phyloP scores from a whole-genome alignment of 2,329 filamentous ascomycete species.

The Orbilia quercus region DNA sequence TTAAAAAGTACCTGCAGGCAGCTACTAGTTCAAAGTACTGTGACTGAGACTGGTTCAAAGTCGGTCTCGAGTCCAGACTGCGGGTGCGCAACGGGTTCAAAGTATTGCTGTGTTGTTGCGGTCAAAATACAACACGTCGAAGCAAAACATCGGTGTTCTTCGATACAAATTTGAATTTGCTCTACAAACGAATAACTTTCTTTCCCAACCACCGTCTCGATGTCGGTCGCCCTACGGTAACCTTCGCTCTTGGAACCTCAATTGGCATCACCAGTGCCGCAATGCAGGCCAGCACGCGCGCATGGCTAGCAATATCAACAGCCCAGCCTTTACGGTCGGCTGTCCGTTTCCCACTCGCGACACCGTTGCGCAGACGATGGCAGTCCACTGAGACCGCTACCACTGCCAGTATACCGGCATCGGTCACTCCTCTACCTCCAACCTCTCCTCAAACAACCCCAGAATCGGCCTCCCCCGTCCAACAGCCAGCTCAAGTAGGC shows the following conservation, averaged over 20 bases:
- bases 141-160: too few species aligned
- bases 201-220: not conserved
- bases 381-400: not conserved
- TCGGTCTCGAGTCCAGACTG: too few species aligned
- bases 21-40: too few species aligned
- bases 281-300: slow-evolving; percentile 24
- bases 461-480: not conserved
- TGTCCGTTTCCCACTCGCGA: not conserved
- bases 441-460: not conserved
- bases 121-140: too few species aligned
- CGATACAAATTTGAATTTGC: too few species aligned
- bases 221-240: not conserved
- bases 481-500: not conserved
- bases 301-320: slow-evolving; percentile 10
- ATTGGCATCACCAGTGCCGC: slow-evolving; percentile 5
- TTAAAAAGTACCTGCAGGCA: too few species aligned
- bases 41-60: too few species aligned
- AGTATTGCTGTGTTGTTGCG: too few species aligned
- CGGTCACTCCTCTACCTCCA: not conserved
- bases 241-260: not conserved
- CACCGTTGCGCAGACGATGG: slow-evolving; percentile 1
- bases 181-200: too few species aligned
- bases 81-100: too few species aligned
- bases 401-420: not conserved
- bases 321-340: not conserved